Evolutionary conservation across 2,329 filamentous ascomycete species (phyloP).

Genomic region (Beauveria asiatica): DNA sequence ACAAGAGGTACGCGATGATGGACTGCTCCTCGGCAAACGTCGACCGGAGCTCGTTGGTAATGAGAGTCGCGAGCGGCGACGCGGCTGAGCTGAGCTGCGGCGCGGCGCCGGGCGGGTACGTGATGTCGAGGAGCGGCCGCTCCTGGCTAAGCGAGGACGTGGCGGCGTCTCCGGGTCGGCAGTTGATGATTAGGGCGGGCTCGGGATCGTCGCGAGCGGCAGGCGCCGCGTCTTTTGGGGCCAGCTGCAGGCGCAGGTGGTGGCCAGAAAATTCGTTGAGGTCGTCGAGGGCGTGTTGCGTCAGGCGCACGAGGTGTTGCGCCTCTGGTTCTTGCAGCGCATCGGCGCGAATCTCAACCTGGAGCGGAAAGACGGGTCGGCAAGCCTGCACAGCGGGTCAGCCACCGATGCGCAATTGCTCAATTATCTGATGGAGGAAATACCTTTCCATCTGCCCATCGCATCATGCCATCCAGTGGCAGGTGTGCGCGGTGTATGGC

Average conservation of each 20-base stretch:
- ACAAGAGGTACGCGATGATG: conserved; percentile 68
- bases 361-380: conserved; percentile 77
- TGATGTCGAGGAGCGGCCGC: conserved; percentile 64
- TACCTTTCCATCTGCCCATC: conserved; percentile 88
- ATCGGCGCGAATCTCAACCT: conserved; percentile 67
- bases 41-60: conserved; percentile 67
- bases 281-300: conserved; percentile 79
- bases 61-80: conserved; percentile 65
- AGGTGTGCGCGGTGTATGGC: conserved; percentile 81
- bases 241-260: conserved; percentile 52
- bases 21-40: conserved; percentile 85
- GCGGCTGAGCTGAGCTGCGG: conserved; percentile 60
- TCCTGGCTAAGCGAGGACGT: conserved; percentile 60
- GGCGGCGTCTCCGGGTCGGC: conserved; percentile 55
- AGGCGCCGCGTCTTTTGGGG: conserved; percentile 21
- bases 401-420: too few relatives aligned
- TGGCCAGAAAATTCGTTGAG: conserved; percentile 80
- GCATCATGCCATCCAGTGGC: conserved; percentile 76
- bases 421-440: too few relatives aligned
- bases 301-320: conserved; percentile 65
- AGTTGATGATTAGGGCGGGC: conserved; percentile 60
- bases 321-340: conserved; percentile 58
- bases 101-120: conserved; percentile 62
- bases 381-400: conserved; percentile 56
- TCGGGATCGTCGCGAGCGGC: conserved; percentile 33